Evolutionary conservation across 2,329 filamentous ascomycete genomes (phyloP).

Genomic region (Dothidotthia symphoricarpi): DNA sequence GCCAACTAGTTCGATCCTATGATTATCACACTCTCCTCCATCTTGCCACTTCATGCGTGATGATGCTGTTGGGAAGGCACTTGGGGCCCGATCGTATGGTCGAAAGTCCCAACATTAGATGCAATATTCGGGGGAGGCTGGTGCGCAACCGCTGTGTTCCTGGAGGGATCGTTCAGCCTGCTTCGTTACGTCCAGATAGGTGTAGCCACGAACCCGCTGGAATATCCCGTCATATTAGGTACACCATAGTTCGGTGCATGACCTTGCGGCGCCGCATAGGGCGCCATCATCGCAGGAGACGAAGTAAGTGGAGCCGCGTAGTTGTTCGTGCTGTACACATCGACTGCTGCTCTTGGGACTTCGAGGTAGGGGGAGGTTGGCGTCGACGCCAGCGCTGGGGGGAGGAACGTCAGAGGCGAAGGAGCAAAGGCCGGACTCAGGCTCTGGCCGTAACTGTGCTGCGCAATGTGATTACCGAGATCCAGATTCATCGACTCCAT

Average conservation of each 20-base stretch:
- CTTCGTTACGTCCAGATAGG: conserved; percentile 45
- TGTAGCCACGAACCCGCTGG: conserved; percentile 46
- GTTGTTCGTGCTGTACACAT: conserved; percentile 29
- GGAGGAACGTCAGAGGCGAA: conserved; percentile 44
- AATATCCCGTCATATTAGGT: conserved; percentile 38
- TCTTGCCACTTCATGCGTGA: conserved; percentile 13
- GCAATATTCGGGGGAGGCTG: conserved; percentile 26
- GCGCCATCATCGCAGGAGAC: conserved; percentile 34
- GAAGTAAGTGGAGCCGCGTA: conserved; percentile 42
- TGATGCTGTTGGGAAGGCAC: conserved; percentile 24
- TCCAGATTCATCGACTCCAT: conserved; percentile 43
- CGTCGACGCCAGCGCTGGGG: conserved; percentile 33
- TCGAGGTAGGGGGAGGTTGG: conserved; percentile 47
- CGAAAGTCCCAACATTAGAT: conserved; percentile 15
- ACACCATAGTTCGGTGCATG: conserved; percentile 42
- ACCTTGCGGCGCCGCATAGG: conserved; percentile 41
- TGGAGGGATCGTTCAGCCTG: conserved; percentile 45
- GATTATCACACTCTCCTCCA: neutral
- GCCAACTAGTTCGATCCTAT: neutral
- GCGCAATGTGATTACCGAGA: conserved; percentile 42
- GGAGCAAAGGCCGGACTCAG: conserved; percentile 53
- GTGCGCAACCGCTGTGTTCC: conserved; percentile 35
- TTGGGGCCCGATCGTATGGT: conserved; percentile 17
- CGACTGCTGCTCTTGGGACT: conserved; percentile 42
- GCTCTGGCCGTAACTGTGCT: conserved; percentile 44